A percentile compares a stretch with the other conserved stretches of the same genome.
Evolutionary conservation across 1,284 basidiomycete species (phyloP).

Genomic region (Baeospora myosura): DNA sequence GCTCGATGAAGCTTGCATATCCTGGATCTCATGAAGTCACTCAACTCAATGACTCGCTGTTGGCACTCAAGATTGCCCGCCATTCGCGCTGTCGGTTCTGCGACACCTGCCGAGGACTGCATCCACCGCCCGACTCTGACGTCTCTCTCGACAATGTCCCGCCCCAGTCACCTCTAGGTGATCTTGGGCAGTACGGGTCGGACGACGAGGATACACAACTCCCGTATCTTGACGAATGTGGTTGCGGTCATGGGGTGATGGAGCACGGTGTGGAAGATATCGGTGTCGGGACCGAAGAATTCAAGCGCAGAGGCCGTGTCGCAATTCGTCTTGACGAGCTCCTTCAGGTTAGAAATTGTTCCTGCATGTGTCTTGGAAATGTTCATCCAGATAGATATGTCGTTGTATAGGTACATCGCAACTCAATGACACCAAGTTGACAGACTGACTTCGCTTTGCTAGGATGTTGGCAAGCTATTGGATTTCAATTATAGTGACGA

Average conservation of each 20-base stretch:
- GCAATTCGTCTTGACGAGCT: constrained; percentile 82
- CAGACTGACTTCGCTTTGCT: constrained; percentile 6
- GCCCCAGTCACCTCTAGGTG: constrained; percentile 41
- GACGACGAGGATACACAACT: constrained; percentile 55
- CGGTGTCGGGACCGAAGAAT: constrained; percentile 51
- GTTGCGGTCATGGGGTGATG: constrained; percentile 67
- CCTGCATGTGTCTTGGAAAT: constrained; percentile 1
- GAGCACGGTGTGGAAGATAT: constrained; percentile 65
- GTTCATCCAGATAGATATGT: neutral
- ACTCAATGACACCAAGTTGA: neutral
- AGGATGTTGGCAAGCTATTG: constrained; percentile 72
- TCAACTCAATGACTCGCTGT: constrained; percentile 38
- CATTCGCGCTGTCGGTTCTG: constrained; percentile 64
- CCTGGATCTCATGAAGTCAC: constrained; percentile 47
- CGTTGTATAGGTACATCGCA: neutral
- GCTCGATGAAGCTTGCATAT: constrained; percentile 57
- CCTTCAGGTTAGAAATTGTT: constrained; percentile 54
- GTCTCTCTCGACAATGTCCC: constrained; percentile 48
- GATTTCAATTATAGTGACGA: constrained; percentile 73
- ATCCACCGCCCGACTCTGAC: constrained; percentile 50
- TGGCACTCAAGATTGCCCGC: constrained; percentile 66
- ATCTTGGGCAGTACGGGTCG: constrained; percentile 56
- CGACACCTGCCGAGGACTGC: constrained; percentile 55
- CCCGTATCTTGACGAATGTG: constrained; percentile 60
- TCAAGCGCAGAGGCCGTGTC: constrained; percentile 64